A percentile compares a stretch with the other conserved stretches of the same genome.
phyloP scores from a whole-genome alignment of 108 stramenopile genomes.

The Skeletonema grethae region DNA sequence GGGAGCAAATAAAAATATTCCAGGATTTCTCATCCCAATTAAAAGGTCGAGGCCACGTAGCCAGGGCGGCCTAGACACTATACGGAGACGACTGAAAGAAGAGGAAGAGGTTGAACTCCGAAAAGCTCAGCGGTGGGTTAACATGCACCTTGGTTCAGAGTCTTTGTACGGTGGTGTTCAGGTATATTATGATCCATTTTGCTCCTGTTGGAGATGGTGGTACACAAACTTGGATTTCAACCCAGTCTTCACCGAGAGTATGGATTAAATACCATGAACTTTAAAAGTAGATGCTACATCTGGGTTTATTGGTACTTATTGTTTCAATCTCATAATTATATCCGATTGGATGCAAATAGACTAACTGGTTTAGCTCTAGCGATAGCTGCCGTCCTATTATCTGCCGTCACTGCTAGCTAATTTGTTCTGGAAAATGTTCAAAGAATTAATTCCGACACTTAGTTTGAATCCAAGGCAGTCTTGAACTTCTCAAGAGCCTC shows the following conservation, averaged over 20 bases:
- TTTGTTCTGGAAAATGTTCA: not conserved
- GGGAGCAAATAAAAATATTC: slow-evolving; percentile 15
- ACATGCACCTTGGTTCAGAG: slow-evolving; percentile 11
- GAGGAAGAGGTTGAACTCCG: slow-evolving; percentile 24
- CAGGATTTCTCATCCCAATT: slow-evolving; percentile 41
- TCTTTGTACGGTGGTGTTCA: slow-evolving; percentile 63
- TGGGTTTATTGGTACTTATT: not conserved
- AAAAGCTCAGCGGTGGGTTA: slow-evolving; percentile 35
- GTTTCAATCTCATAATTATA: not conserved
- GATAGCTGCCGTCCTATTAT: not conserved
- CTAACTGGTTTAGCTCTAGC: not conserved
- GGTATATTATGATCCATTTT: slow-evolving; percentile 80
- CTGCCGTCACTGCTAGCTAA: not conserved
- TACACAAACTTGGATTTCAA: slow-evolving; percentile 64
- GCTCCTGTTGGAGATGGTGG: slow-evolving; percentile 75
- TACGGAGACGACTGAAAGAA: slow-evolving; percentile 24
- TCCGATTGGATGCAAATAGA: not conserved
- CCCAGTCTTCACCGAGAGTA: slow-evolving; percentile 46
- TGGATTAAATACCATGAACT: not conserved
- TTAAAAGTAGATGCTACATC: not conserved
- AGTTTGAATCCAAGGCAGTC: slow-evolving; percentile 36
- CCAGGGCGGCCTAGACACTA: slow-evolving; percentile 20
- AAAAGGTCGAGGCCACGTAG: slow-evolving; percentile 33
- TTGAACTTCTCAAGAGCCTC: slow-evolving; percentile 66
- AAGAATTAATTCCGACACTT: not conserved